A percentile compares a stretch with the other conserved stretches of the same genome.
These are phyloP conservation scores for Cladosporium sp. DNA, from an alignment of 2,329 filamentous ascomycete genomes.

Conservation along the genomic window DNA sequence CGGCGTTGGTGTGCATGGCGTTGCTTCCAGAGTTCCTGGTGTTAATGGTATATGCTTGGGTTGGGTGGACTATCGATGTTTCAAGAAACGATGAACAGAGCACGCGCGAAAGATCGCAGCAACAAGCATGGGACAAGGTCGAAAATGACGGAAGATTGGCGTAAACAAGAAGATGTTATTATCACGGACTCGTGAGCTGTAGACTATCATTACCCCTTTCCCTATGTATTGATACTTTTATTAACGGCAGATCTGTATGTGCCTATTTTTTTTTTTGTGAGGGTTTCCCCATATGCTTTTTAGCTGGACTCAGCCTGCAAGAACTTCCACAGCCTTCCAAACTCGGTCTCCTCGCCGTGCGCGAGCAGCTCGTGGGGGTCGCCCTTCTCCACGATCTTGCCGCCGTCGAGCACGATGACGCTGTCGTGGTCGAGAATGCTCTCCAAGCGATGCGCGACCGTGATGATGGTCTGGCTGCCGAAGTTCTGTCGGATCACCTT, in stretches of 20 bases:
- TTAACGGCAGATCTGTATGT: no score
- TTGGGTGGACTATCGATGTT: neutral
- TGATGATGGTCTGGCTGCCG: slow-evolving; percentile 54
- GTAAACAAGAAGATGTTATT: no score
- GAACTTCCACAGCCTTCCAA: slow-evolving; percentile 11
- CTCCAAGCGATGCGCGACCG: slow-evolving; percentile 54
- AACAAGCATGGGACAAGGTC: no score
- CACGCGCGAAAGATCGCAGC: neutral
- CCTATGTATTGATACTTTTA: no score
- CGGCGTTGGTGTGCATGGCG: slow-evolving; percentile 6
- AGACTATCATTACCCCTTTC: no score
- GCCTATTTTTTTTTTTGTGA: no score
- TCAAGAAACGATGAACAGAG: neutral
- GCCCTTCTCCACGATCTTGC: slow-evolving; percentile 42
- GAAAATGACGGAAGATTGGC: no score
- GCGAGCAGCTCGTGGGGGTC: slow-evolving; percentile 21
- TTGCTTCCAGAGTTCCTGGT: neutral
- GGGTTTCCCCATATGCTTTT: neutral
- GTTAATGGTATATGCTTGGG: neutral
- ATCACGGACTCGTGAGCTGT: no score
- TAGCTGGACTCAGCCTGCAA: slow-evolving; percentile 3
- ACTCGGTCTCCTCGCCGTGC: slow-evolving; percentile 10
- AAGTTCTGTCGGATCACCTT: slow-evolving; percentile 45
- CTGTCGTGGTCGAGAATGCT: slow-evolving; percentile 53
- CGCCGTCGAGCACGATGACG: slow-evolving; percentile 50